These are phyloP conservation scores for Carex cristatella DNA, from an alignment of 176 grass and related monocot species.

Conservation along the genomic window DNA sequence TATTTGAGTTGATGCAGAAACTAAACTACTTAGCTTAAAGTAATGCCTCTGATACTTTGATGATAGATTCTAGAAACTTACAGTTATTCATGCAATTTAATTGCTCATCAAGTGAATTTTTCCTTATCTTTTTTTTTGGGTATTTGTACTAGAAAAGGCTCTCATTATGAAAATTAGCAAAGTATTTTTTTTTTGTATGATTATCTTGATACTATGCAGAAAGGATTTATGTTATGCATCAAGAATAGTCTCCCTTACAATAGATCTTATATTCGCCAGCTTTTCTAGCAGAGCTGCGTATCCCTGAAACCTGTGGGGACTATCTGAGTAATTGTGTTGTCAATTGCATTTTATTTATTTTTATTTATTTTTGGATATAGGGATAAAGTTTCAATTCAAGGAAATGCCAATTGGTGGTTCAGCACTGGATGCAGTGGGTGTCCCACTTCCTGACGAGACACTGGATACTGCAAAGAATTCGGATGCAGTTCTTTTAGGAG, in stretches of 20 bases:
- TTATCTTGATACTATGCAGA: not conserved
- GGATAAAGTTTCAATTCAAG: constrained; percentile 49
- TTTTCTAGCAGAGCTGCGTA: not conserved
- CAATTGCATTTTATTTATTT: not conserved
- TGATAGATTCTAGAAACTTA: too few relatives aligned
- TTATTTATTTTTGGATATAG: constrained; percentile 15
- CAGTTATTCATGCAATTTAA: too few relatives aligned
- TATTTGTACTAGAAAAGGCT: too few relatives aligned
- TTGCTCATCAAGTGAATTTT: too few relatives aligned
- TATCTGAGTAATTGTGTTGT: not conserved
- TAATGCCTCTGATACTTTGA: too few relatives aligned
- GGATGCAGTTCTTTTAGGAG: constrained; percentile 57
- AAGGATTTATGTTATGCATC: not conserved
- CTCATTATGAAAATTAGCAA: not conserved
- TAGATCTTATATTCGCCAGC: not conserved
- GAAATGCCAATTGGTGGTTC: constrained; percentile 70
- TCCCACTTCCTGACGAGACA: constrained; percentile 71
- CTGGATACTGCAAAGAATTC: constrained; percentile 44
- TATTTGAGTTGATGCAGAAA: not conserved
- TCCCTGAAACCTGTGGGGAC: not conserved
- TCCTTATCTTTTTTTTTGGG: too few relatives aligned
- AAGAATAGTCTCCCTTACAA: not conserved
- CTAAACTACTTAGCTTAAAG: too few relatives aligned
- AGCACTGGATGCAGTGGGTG: constrained; percentile 48
- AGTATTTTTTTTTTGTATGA: not conserved